Evolutionary conservation across 306 rosid species (phyloP).

Genomic region (Arachis hypogaea): DNA sequence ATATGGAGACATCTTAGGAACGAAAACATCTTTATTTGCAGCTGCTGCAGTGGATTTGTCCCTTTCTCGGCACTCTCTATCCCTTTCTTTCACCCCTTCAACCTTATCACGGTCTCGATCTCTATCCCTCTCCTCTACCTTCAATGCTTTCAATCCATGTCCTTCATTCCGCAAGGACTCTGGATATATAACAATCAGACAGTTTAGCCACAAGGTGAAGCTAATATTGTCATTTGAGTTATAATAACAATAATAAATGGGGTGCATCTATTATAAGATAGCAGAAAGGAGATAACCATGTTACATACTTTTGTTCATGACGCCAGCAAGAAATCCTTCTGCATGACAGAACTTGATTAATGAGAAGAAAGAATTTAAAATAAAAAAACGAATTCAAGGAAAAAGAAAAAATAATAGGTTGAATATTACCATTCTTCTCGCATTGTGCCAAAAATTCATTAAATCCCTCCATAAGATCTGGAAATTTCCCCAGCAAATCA

Average conservation of each 20-base stretch:
- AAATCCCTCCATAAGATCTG: slow-evolving; percentile 89
- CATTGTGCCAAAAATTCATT: slow-evolving; percentile 85
- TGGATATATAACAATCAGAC: slow-evolving; percentile 44
- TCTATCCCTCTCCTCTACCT: slow-evolving; percentile 77
- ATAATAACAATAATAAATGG: slow-evolving; percentile 3
- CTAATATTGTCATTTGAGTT: slow-evolving; percentile 25
- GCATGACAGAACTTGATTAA: slow-evolving; percentile 58
- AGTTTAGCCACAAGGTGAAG: slow-evolving; percentile 28
- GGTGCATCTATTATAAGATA: slow-evolving; percentile 24
- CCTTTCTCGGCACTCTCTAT: slow-evolving; percentile 74
- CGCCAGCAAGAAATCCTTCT: slow-evolving; percentile 99
- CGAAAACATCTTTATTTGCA: slow-evolving; percentile 68
- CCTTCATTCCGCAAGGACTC: slow-evolving; percentile 68
- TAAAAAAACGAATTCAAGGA: slow-evolving; percentile 34
- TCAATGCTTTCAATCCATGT: slow-evolving; percentile 59
- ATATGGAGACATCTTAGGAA: slow-evolving; percentile 67
- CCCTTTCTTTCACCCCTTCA: slow-evolving; percentile 81
- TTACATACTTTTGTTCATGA: slow-evolving; percentile 93
- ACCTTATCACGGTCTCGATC: slow-evolving; percentile 72
- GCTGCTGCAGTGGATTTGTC: slow-evolving; percentile 55
- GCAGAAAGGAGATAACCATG: slow-evolving; percentile 37
- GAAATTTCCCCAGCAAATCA: slow-evolving; percentile 82
- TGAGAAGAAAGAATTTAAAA: not conserved
- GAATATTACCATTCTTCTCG: slow-evolving; percentile 87
- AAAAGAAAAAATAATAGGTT: slow-evolving; percentile 33